Evolutionary conservation across 306 rosid genomes (phyloP), one percentile per base, ranked within the genome.

Genomic region (Medicago lupulina): DNA sequence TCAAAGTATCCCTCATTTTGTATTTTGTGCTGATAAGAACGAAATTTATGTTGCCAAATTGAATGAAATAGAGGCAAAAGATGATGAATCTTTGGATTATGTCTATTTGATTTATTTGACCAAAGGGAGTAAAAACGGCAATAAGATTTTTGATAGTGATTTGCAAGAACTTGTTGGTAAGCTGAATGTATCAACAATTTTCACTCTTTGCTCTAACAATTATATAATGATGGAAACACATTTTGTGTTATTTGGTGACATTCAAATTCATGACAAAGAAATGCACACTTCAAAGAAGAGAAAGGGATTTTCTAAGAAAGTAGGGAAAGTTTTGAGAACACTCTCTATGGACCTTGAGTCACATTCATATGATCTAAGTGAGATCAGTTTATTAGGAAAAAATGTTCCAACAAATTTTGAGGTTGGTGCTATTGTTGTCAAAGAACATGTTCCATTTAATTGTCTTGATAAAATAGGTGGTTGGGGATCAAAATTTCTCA

Each of bases 401-500:
- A 57, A 79, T 49, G 81, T 85, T 78, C 90, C 91, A 25, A 71
- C 92, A 28, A 94, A 94, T 87, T 86, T 87, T 73, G 97, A 94
- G 81, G 66, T 90, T 85, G 97, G 89, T 85, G 85, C 97, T 17
- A 79, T 94, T 80, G 76, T 94, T 49, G 87, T 86, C 68, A 94
- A 87, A 80, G 91, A 89, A 36, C 95, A 83, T 81, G 67, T 87
- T 67, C 87, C 86, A n/a, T 81, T 73, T 59, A 59, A 79, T 31
- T 73, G 15, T n/a, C 75, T 71, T 15, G 79, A 76, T 17, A 82
- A 87, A 82, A 76, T 76, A 15, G 97, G 97, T 71, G 98, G 98
- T n/a, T 94, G 98, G 98, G 98, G 98, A 36, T 76, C 92, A 79
- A 92, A 92, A 34, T 94, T 94, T 83, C 95, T 94, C 55, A 87